These are phyloP conservation scores for Zymoseptoria pseudotritici DNA, from an alignment of 2,329 filamentous ascomycete species.

Conservation along the genomic window DNA sequence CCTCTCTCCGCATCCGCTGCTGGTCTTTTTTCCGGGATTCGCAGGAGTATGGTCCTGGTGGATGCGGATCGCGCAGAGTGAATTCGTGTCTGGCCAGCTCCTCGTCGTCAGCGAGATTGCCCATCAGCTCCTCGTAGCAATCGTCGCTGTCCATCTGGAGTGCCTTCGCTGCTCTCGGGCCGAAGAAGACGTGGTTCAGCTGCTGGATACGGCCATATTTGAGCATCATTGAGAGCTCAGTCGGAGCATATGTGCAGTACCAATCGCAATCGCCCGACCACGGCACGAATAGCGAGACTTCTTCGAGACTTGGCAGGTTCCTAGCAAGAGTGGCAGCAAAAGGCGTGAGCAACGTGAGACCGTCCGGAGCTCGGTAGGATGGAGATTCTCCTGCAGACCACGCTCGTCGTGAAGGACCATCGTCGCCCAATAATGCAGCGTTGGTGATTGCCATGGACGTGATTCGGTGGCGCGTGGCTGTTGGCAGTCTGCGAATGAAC, in stretches of 20 bases:
- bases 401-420: not conserved
- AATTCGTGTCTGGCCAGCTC: constrained; percentile 5
- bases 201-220: constrained; percentile 1
- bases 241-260: not conserved
- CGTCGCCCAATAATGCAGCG: not conserved
- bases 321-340: not conserved
- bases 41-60: not conserved
- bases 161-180: not conserved
- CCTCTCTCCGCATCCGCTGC: not conserved
- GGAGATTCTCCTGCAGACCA: not conserved
- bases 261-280: not conserved
- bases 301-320: not conserved
- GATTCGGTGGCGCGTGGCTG: not conserved
- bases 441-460: not conserved
- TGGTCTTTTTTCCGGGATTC: not conserved
- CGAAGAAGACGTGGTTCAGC: constrained; percentile 3
- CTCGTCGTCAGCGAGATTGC: not conserved
- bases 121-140: constrained; percentile 5
- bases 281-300: not conserved
- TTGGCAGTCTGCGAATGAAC: not conserved
- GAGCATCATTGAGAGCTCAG: constrained; percentile 1
- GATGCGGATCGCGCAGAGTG: not conserved
- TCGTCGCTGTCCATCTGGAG: constrained; percentile 1
- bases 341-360: not conserved
- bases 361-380: not conserved